A percentile compares a stretch with the other conserved stretches of the same genome.
Evolutionary conservation across 495 filamentous ascomycete genomes (phyloP).

Genomic region (Ramalina peruviana): DNA sequence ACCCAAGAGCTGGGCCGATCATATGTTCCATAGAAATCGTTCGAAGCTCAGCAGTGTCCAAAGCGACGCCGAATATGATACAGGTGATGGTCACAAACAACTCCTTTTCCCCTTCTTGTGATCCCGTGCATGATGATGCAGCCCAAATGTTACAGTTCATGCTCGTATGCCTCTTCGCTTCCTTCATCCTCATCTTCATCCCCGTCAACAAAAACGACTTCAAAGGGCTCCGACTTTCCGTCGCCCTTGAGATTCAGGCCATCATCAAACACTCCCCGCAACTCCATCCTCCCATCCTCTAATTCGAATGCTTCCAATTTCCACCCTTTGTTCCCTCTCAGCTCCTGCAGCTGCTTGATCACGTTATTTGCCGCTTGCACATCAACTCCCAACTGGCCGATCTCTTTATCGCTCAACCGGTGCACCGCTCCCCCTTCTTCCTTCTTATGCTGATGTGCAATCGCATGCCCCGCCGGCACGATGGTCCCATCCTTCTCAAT

Average conservation of each 20-base stretch:
- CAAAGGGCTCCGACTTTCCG: conserved; percentile 17
- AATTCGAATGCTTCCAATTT: conserved; percentile 31
- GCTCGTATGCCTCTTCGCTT: conserved; percentile 31
- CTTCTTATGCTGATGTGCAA: conserved; percentile 1
- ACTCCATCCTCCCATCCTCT: conserved; percentile 35
- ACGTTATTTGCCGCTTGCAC: conserved; percentile 51
- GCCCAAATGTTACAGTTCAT: conserved; percentile 33
- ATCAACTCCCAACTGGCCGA: conserved; percentile 58
- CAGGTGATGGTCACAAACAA: too few species aligned
- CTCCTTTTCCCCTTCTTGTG: not conserved
- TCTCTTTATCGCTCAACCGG: conserved; percentile 40
- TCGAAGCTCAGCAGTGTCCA: too few species aligned
- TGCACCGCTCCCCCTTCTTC: conserved; percentile 42
- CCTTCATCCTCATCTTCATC: conserved; percentile 11
- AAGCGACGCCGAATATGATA: too few species aligned
- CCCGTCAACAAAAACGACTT: not conserved
- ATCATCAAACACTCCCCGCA: conserved; percentile 25
- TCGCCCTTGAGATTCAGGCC: conserved; percentile 18
- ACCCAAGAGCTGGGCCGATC: not conserved
- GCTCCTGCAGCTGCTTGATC: conserved; percentile 36
- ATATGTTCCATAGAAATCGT: too few species aligned
- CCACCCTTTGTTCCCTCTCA: conserved; percentile 33
- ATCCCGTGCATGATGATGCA: not conserved
- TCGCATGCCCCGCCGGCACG: conserved; percentile 24
- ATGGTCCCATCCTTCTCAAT: conserved; percentile 35